A percentile compares a stretch with the other conserved stretches of the same genome.
Evolutionary conservation across 805 yeast genomes (phyloP).

Genomic region (Candida awuae): DNA sequence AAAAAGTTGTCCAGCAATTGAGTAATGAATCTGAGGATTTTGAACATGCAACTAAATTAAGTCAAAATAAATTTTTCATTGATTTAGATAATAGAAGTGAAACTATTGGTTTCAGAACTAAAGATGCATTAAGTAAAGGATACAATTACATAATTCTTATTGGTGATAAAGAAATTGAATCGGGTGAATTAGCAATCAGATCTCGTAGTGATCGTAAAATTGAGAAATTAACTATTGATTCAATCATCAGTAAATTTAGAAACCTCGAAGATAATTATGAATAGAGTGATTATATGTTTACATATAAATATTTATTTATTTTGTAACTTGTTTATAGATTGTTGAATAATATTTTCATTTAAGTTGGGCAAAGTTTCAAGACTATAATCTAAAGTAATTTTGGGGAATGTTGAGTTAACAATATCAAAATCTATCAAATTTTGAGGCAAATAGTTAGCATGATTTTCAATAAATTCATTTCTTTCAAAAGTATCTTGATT

Average conservation of each 20-base stretch:
- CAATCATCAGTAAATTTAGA: conserved; percentile 46
- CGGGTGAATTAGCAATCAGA: conserved; percentile 56
- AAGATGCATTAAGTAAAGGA: conserved; percentile 67
- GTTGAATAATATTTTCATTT: conserved; percentile 12
- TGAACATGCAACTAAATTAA: conserved; percentile 43
- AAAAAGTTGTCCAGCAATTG: conserved; percentile 37
- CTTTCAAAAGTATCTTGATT: conserved; percentile 38
- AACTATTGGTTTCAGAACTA: conserved; percentile 72
- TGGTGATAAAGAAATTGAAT: conserved; percentile 74
- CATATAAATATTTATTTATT: conserved; percentile 4
- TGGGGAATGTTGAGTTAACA: conserved; percentile 20
- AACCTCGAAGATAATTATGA: conserved; percentile 42
- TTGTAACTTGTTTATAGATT: conserved; percentile 14
- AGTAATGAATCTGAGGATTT: conserved; percentile 33
- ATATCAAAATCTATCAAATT: conserved; percentile 22
- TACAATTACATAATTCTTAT: conserved; percentile 75
- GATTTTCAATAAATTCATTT: conserved; percentile 34
- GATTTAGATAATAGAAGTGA: conserved; percentile 71
- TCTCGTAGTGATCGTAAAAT: conserved; percentile 43
- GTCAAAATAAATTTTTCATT: conserved; percentile 55
- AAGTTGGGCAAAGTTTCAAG: conserved; percentile 20
- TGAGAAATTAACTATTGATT: conserved; percentile 38
- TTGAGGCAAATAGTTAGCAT: conserved; percentile 51
- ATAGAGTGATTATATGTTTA: conserved; percentile 17
- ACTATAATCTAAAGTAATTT: conserved; percentile 17